Percentiles rank a stretch among this genome's conserved stretches.
Evolutionary conservation across 139 green algal species (phyloP).

Genomic region (Nannochloris sp.): DNA sequence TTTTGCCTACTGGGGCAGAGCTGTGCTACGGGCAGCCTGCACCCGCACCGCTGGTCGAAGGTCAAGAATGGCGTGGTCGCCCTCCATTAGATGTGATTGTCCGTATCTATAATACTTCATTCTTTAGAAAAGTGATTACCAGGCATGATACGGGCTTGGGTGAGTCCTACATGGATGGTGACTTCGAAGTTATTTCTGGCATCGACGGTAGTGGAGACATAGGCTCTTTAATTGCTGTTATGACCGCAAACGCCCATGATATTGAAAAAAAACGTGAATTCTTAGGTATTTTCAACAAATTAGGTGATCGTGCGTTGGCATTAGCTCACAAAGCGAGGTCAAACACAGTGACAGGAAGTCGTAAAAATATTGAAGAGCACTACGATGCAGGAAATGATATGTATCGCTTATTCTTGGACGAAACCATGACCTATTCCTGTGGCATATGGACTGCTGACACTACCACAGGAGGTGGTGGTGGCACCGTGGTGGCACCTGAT

Average conservation of each 20-base stretch:
- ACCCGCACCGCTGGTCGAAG: background rate
- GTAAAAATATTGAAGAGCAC: conserved; percentile 93
- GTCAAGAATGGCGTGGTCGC: conserved; percentile 42
- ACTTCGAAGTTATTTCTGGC: conserved; percentile 47
- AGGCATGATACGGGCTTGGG: conserved; percentile 80
- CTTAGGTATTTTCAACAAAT: conserved; percentile 69
- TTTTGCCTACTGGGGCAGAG: conserved; percentile 78
- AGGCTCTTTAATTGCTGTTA: conserved; percentile 60
- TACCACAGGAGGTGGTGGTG: background rate
- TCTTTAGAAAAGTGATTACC: conserved; percentile 73
- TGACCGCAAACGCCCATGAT: conserved; percentile 47
- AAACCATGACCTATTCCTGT: conserved; percentile 89
- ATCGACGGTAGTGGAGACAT: conserved; percentile 35
- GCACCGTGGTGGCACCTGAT: background rate
- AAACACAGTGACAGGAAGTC: conserved; percentile 75
- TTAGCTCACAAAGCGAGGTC: conserved; percentile 58
- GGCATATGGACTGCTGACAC: conserved; percentile 44
- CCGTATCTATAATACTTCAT: conserved; percentile 55
- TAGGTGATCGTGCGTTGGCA: conserved; percentile 70
- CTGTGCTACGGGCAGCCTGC: conserved; percentile 45
- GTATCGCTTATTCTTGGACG: conserved; percentile 88
- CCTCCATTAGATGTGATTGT: conserved; percentile 49
- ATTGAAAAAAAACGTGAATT: conserved; percentile 45
- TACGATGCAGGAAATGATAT: conserved; percentile 96
- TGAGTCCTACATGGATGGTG: conserved; percentile 85